phyloP scores from a whole-genome alignment of 1,139 yeast species.

The Scheffersomyces stambukii region DNA sequence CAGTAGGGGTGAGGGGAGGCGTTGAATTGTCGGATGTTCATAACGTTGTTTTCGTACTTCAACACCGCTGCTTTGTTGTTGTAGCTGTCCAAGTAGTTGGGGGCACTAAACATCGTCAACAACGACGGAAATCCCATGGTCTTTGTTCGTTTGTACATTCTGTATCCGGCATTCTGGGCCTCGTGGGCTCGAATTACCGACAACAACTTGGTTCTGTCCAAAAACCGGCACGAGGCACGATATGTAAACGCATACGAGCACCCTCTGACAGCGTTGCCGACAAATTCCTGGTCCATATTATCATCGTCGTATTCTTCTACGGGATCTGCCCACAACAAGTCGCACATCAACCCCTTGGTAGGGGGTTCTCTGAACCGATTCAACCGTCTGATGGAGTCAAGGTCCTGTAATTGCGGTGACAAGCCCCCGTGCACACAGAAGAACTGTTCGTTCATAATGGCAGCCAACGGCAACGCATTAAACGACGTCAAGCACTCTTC shows the following conservation, averaged over 20 bases:
- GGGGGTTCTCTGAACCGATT: constrained; percentile 93
- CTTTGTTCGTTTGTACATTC: constrained; percentile 86
- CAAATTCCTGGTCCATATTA: constrained; percentile 47
- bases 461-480: constrained; percentile 88
- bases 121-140: constrained; percentile 91
- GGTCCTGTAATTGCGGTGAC: constrained; percentile 73
- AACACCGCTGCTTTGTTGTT: constrained; percentile 95
- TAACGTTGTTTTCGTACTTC: constrained; percentile 84
- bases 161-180: constrained; percentile 96
- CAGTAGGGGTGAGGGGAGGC: constrained; percentile 94
- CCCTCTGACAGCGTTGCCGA: constrained; percentile 77
- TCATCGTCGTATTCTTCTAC: constrained; percentile 81
- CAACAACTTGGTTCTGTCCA: constrained; percentile 73
- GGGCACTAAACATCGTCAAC: constrained; percentile 92
- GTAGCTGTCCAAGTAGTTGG: constrained; percentile 89
- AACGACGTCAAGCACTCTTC: constrained; percentile 77
- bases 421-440: constrained; percentile 98
- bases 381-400: constrained; percentile 65
- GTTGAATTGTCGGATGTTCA: constrained; percentile 95
- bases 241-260: constrained; percentile 91
- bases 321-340: constrained; percentile 95
- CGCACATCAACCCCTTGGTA: constrained; percentile 91
- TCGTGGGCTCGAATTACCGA: constrained; percentile 94
- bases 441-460: constrained; percentile 90
- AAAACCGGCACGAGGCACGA: constrained; percentile 76